Evolutionary conservation across 1,284 basidiomycete genomes (phyloP), one percentile per base, ranked within the genome.

Genomic region (Sporisorium graminicola): DNA sequence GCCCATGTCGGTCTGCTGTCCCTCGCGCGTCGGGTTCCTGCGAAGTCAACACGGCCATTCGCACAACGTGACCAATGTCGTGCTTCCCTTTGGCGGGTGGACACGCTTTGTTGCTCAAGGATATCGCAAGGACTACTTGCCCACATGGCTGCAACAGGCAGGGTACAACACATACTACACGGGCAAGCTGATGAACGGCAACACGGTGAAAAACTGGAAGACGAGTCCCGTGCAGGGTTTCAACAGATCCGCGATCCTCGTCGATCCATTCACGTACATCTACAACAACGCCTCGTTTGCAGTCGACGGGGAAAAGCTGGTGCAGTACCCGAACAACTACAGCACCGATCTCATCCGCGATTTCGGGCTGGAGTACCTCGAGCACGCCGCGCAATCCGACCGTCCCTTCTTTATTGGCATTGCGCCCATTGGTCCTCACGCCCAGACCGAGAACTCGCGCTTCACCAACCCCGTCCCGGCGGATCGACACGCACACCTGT

Each of bases 151-250:
- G n/a, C 57, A 59, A 22, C 20, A 20, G 6, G 57, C 57, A 22
- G 57, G 57, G 2, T 59, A 59, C 49, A 43, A 43, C 22, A 58
- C 57, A 10, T 58, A 49, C 33, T 58, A 58, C 35, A 50, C 46
- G 16, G 57, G 57, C 57, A 58, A 58, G 26, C 57, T 58, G 4
- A 58, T 58, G 57, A 58, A 58, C 22, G 57, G 57, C 46, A 58
- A 58, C 24, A 58, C 57, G 13, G 24, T 58, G 31, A 50, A 14
- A 12, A 58, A 58, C 24, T 49, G 46, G 46, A 27, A 60, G 49
- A 60, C 40, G 18, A 44, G 49, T 22, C 49, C 58, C 1, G 49
- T 51, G 2, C 49, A 29, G 10, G 58, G 58, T 13, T 52, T 60
- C 58, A 60, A 60, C 22, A 49, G 40, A 14, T 43, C 37, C 26